Base-by-base conservation (phyloP, 2,329 filamentous ascomycete genomes). In the Exophiala sp. region DNA sequence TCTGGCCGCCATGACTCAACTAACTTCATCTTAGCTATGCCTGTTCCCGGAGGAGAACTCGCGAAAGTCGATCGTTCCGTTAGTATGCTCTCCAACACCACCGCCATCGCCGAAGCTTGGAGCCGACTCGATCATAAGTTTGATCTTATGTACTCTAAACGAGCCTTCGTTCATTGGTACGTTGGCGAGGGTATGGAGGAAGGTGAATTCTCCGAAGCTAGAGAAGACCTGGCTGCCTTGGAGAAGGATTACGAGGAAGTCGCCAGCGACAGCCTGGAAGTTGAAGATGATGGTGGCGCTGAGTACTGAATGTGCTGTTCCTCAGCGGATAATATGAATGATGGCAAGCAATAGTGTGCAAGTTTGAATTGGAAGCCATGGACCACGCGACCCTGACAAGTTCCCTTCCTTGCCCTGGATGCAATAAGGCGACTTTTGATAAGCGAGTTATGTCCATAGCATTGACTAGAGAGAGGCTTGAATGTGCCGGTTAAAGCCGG, bases 151-250 rank as follows among this genome's bases (percentile, higher is more conserved):
- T 83, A 83, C 68, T 76, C 75, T 54, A 84, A 83, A 71, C 77
- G 81, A 56, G 81, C 81, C 10, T 84, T 84, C 63, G 81, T 83
- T n/a, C 81, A 83, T 65, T 83, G 81, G 81, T 84, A 83, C 60
- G 87, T 93, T 46, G 87, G 87, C 59, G 87, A 93, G 73, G 87
- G 87, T 73, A 93, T 93, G 87, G 87, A 93, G 74, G 87, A 93
- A 69, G 87, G 87, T 63, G 87, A 93, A 70, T 93, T 93, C 74
- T 86, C 83, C 57, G 87, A 93, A 71, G 87, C 87, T 55, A 83
- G 87, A 61, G 87, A 93, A 74, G 87, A 93, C 68, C 76, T 93
- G 54, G 87, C 87, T 56, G 87, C 87, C 41, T 76, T 93, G 27
- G 87, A 91, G 77, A 87, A 85, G 75, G 86, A 91, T 64, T 91